These are phyloP conservation scores for Candida sanyiensis DNA, from an alignment of 805 yeast species.

Conservation along the genomic window DNA sequence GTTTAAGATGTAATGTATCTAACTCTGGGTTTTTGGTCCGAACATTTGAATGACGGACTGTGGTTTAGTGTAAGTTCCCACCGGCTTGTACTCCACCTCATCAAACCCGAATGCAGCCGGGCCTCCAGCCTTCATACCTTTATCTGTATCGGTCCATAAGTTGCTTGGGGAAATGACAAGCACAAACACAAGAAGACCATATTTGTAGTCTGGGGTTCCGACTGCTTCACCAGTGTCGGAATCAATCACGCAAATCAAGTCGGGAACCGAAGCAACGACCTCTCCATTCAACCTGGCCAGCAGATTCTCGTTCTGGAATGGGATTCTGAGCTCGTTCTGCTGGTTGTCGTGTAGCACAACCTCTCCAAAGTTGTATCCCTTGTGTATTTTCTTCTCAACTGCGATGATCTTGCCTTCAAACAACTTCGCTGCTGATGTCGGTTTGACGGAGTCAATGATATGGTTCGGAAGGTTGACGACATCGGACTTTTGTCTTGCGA, in stretches of 20 bases:
- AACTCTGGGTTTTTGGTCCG: background rate
- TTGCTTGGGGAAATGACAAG: constrained; percentile 35
- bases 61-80: constrained; percentile 33
- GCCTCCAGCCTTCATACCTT: constrained; percentile 37
- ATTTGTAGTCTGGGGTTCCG: constrained; percentile 44
- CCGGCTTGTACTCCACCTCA: constrained; percentile 31
- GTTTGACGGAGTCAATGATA: constrained; percentile 35
- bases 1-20: too few species aligned
- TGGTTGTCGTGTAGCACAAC: constrained; percentile 30
- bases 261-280: constrained; percentile 41
- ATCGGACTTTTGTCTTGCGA: constrained; percentile 34
- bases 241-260: constrained; percentile 38
- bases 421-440: constrained; percentile 25
- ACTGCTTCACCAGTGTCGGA: constrained; percentile 40
- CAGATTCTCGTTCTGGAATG: constrained; percentile 45
- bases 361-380: constrained; percentile 42
- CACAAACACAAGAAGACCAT: constrained; percentile 40
- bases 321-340: constrained; percentile 22
- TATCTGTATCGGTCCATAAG: constrained; percentile 27
- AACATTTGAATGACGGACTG: constrained; percentile 35
- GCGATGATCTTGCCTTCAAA: constrained; percentile 40
- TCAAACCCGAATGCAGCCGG: constrained; percentile 31
- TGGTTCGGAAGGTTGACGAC: constrained; percentile 30
- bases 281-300: constrained; percentile 27
- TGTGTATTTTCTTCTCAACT: constrained; percentile 36